A percentile compares a stretch with the other conserved stretches of the same genome.
phyloP scores from a whole-genome alignment of 106 monocot genomes.

The Dioscorea zingiberensis region DNA sequence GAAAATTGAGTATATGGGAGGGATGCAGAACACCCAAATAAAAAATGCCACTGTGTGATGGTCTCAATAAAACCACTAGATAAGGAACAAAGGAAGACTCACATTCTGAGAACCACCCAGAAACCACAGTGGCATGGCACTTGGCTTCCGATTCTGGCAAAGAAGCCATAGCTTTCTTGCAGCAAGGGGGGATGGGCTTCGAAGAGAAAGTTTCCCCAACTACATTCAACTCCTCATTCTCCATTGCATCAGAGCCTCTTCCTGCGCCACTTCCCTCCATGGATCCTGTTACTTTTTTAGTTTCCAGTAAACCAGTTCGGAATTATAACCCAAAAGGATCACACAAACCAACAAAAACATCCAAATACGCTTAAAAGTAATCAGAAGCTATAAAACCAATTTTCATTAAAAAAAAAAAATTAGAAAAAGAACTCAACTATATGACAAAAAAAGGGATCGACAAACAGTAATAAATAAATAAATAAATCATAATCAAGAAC shows the following conservation, averaged over 20 bases:
- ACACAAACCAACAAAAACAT: too few species aligned
- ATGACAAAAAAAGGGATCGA: too few species aligned
- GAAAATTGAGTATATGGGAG: background rate
- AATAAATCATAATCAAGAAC: too few species aligned
- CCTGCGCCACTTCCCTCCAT: conserved; percentile 35
- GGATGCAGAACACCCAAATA: background rate
- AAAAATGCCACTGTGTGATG: background rate
- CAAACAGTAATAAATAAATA: too few species aligned
- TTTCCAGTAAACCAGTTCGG: conserved; percentile 18
- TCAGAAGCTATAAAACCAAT: too few species aligned
- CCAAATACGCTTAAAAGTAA: too few species aligned
- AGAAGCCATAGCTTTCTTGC: conserved; percentile 31
- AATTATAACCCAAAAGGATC: too few species aligned
- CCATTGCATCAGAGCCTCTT: conserved; percentile 6
- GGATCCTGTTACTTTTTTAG: conserved; percentile 13
- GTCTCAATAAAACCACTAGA: background rate
- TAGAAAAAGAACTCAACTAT: too few species aligned
- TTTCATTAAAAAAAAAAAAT: too few species aligned
- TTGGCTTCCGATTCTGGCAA: conserved; percentile 27
- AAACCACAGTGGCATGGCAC: conserved; percentile 41
- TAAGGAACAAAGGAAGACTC: conserved; percentile 5
- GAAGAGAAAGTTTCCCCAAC: conserved; percentile 6
- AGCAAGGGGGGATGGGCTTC: conserved; percentile 30
- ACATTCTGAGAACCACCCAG: conserved; percentile 45
- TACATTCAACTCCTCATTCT: background rate